Base-by-base conservation (phyloP, 306 rosid species). In the Alnus rubra region DNA sequence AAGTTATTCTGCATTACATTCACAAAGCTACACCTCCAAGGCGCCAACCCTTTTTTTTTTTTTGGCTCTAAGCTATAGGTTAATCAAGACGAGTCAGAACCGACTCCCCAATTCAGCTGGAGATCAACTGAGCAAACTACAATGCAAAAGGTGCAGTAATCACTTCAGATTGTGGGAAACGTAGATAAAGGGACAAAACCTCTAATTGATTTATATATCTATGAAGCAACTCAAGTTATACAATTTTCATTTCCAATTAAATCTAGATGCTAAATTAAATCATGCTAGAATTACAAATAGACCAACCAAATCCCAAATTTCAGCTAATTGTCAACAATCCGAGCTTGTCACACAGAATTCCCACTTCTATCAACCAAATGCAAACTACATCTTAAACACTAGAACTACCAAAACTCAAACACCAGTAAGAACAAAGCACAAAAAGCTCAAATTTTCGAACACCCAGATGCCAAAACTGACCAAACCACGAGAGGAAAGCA, bases 391-490 rank as follows among this genome's bases (percentile, higher is more conserved):
- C 31, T 54, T 30, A 59, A 62, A 12, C 51, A 15, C 75, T 19
- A 73, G 33, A 37, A 35, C 35, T 50, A 63, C 7, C 78, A 45
- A 78, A 74, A 78, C 76, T 76, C 81, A 48, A 68, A 9, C 13
- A n/a, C 7, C 37, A 73, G 67, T 3, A 14, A 73, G 67, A 49
- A 30, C 55, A 28, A 49, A 71, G 44, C 55, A 71, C 5, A 50
- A 15, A 53, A 53, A 75, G 59, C 80, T 65, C 45, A 15, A 76
- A 71, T 49, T 69, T 56, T 33, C 51, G 35, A 45, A 70, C 74
- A 76, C 50, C 73, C 82, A 73, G 63, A 74, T 49, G 71, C 49
- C 53, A 73, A 50, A 77, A 75, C 56, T 42, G 71, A 67, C 64
- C 65, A 10, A 30, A 45, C n/a, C 51, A 74, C 3, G 8, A 54